Percentiles rank a stretch among this genome's conserved stretches.
Evolutionary conservation across 2,329 filamentous ascomycete species (phyloP).

Genomic region (Colletotrichum endophyticum): DNA sequence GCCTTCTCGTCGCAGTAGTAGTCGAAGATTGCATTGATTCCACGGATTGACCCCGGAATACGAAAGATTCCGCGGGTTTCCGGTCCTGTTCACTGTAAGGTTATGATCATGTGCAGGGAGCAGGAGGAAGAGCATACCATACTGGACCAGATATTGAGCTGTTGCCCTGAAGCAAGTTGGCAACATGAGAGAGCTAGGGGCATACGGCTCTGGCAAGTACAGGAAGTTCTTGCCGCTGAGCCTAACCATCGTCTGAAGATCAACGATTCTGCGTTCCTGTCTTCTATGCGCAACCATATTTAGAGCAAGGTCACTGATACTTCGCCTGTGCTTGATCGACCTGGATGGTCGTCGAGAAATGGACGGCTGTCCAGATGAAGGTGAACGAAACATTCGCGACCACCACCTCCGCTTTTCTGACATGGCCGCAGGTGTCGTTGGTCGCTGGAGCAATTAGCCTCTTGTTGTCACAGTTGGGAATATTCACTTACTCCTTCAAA

Average conservation of each 20-base stretch:
- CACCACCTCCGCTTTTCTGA: constrained; percentile 42
- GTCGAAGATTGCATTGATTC: constrained; percentile 64
- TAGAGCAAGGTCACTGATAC: constrained; percentile 60
- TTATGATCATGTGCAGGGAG: too few species aligned
- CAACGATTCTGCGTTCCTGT: constrained; percentile 52
- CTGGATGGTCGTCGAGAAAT: background rate
- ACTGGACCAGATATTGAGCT: constrained; percentile 66
- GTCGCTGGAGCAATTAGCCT: background rate
- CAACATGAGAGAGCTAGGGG: constrained; percentile 60
- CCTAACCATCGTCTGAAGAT: constrained; percentile 63
- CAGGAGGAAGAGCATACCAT: constrained; percentile 47
- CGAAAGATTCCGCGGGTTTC: constrained; percentile 66
- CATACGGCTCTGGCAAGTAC: constrained; percentile 64
- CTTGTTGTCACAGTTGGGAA: background rate
- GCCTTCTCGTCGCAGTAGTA: constrained; percentile 62
- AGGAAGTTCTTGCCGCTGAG: constrained; percentile 68
- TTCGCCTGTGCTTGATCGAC: constrained; percentile 49
- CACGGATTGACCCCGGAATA: constrained; percentile 62
- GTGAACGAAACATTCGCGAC: constrained; percentile 37
- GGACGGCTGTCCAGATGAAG: constrained; percentile 5
- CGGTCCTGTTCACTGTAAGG: constrained; percentile 31
- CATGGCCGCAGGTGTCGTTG: background rate
- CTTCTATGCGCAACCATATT: constrained; percentile 45
- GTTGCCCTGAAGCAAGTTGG: constrained; percentile 72
- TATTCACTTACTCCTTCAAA: constrained; percentile 25